Conservation (phyloP, 2,329 filamentous ascomycete genomes). For the Nemania sp. region DNA sequence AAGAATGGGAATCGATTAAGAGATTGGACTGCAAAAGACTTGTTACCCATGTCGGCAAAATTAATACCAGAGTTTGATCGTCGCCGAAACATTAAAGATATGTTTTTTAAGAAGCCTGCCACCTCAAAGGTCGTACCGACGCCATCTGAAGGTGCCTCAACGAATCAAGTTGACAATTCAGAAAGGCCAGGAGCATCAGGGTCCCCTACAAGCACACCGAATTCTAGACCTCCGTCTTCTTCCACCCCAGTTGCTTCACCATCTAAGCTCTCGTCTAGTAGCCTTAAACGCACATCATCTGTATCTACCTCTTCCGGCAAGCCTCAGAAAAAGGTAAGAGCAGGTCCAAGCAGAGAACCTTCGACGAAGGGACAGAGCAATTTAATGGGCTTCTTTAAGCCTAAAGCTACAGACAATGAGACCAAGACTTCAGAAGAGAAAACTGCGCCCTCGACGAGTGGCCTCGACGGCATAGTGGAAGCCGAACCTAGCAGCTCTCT, state of each 20-base stretch:
- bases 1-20: conserved; percentile 71
- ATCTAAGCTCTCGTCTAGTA: conserved; percentile 33
- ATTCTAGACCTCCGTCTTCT: conserved; percentile 44
- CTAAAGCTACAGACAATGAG: conserved; percentile 57
- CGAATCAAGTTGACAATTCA: conserved; percentile 7
- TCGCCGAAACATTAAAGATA: conserved; percentile 87
- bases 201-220: conserved; percentile 13
- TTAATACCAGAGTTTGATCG: conserved; percentile 89
- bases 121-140: conserved; percentile 39
- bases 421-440: conserved; percentile 35
- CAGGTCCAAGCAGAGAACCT: conserved; percentile 50
- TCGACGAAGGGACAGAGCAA: conserved; percentile 63
- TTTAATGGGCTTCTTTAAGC: conserved; percentile 83
- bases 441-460: conserved; percentile 5
- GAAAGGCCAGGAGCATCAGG: conserved; percentile 14
- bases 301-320: conserved; percentile 41
- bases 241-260: conserved; percentile 37
- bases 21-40: conserved; percentile 74
- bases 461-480: conserved; percentile 37
- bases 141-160: conserved; percentile 29
- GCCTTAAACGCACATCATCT: conserved; percentile 50
- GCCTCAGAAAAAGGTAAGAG: conserved; percentile 56
- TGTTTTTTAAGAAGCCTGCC: conserved; percentile 77
- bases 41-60: conserved; percentile 81
- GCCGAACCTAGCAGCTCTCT: conserved; percentile 16